Base-by-base conservation (phyloP, 2,329 filamentous ascomycete species). In the Diplodia seriata region DNA sequence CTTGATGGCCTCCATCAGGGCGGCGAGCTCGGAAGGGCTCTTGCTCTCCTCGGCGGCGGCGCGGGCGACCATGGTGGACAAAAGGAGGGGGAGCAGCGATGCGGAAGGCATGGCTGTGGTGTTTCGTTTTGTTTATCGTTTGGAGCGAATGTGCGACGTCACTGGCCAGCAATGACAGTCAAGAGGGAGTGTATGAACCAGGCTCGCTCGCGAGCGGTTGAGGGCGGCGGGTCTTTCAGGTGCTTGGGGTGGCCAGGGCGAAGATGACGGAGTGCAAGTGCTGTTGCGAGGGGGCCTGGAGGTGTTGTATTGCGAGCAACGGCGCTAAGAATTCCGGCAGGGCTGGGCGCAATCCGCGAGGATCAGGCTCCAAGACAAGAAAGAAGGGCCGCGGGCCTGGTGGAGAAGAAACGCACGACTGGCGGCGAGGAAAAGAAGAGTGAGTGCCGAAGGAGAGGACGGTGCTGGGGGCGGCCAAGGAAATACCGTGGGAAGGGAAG, bases 151-250 rank as follows among this genome's bases (percentile, higher is more conserved):
- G 62, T 67, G 23, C 26, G 33, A 36, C 40, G 47, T 61, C 55
- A 51, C 59, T 67, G 65, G 47, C 65, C 65, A 67, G 65, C 65
- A 67, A 47, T 61, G 54, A 67, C 55, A 55, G 40, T 55, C n/a
- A 20, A 40, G 40, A 55, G 65, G 43, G 65, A 67, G 33, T 51
- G 65, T 53, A 47, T 9, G 43, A 38, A 43, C 65, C 65, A 15
- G 47, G 43, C 65, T 67, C 49, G 54, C 65, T 61, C 54, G 64
- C 64, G 64, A 66, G 64, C 54, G 55, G 55, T 43, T 18, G 43
- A 36, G 26, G 54, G 43, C 31, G 47, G 18, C 12, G 18, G n/a
- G 54, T 49, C 26, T 11, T 36, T 66, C 64, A 66, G 53, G 15
- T 15, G 8, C 4, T 29, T 12, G 51, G 33, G 26, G 51, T 36